A percentile compares a stretch with the other conserved stretches of the same genome.
phyloP scores from a whole-genome alignment of 2,329 filamentous ascomycete species.

The Teratosphaeria viscida region DNA sequence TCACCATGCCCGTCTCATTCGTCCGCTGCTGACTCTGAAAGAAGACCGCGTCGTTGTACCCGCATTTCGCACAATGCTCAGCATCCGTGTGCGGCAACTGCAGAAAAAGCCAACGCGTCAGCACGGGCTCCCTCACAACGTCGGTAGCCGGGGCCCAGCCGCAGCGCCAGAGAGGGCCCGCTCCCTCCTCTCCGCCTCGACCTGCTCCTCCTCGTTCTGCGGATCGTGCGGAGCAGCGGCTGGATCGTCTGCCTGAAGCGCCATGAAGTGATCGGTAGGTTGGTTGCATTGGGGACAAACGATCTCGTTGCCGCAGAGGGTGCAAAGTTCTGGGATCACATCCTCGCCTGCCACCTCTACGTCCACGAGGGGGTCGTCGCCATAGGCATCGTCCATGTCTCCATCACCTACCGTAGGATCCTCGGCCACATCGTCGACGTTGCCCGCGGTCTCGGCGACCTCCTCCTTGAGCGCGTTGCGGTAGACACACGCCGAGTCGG shows the following conservation, averaged over 20 bases:
- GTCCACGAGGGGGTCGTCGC: constrained; percentile 6
- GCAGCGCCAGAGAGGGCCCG: constrained; percentile 15
- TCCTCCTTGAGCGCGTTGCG: constrained; percentile 87
- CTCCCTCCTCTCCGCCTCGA: constrained; percentile 21
- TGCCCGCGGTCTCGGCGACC: constrained; percentile 88
- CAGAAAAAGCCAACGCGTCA: constrained; percentile 22
- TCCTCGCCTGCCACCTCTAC: constrained; percentile 14
- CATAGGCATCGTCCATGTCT: neutral
- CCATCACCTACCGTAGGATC: constrained; percentile 88
- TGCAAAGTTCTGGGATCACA: constrained; percentile 40
- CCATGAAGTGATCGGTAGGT: constrained; percentile 33
- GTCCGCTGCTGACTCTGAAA: constrained; percentile 98
- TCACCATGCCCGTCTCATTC: constrained; percentile 95
- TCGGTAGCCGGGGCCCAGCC: constrained; percentile 14
- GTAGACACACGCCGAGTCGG: constrained; percentile 83
- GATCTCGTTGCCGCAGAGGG: constrained; percentile 48
- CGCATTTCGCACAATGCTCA: constrained; percentile 74
- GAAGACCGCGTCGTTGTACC: constrained; percentile 85
- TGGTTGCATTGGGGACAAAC: constrained; percentile 43
- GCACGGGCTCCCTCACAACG: constrained; percentile 22
- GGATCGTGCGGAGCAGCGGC: constrained; percentile 17
- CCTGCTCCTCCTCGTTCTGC: constrained; percentile 14
- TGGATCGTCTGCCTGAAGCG: constrained; percentile 33
- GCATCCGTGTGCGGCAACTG: constrained; percentile 77
- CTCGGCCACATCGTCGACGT: constrained; percentile 91